phyloP scores from a whole-genome alignment of 2,329 filamentous ascomycete species.

The Fonsecaea nubica region DNA sequence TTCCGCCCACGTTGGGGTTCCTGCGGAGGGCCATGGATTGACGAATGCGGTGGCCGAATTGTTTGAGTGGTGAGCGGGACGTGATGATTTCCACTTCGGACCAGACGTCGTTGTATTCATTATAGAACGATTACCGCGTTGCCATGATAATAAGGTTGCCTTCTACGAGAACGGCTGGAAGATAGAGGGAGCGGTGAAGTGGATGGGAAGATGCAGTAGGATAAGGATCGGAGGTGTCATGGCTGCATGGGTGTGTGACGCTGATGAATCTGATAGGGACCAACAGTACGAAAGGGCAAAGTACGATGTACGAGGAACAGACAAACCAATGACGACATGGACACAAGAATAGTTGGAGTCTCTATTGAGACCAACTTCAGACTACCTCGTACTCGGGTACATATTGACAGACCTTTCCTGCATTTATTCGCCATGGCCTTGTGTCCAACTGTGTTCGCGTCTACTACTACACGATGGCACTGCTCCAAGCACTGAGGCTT shows the following conservation, averaged over 20 bases:
- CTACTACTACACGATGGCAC: not conserved
- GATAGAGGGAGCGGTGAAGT: not conserved
- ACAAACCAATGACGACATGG: not conserved
- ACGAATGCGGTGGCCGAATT: slow-evolving; percentile 25
- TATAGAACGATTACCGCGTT: not conserved
- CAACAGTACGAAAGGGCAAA: too few species aligned
- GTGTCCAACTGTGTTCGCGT: not conserved
- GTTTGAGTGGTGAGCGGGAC: slow-evolving; percentile 34
- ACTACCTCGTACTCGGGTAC: too few species aligned
- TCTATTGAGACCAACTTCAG: too few species aligned
- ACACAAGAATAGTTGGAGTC: not conserved
- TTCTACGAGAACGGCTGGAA: not conserved
- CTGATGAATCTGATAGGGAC: too few species aligned
- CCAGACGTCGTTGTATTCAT: slow-evolving; percentile 13
- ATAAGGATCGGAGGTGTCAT: not conserved
- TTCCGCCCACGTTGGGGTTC: slow-evolving; percentile 28
- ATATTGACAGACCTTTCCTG: not conserved
- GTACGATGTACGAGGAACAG: too few species aligned
- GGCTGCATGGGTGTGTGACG: not conserved
- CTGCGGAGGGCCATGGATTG: slow-evolving; percentile 33
- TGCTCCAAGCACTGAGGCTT: not conserved
- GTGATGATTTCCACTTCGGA: slow-evolving; percentile 10
- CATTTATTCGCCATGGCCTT: not conserved
- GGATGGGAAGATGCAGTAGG: not conserved
- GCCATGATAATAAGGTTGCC: not conserved